These are phyloP conservation scores for Vitis hybrid DNA, from an alignment of 177 flowering plant species.

Conservation along the genomic window DNA sequence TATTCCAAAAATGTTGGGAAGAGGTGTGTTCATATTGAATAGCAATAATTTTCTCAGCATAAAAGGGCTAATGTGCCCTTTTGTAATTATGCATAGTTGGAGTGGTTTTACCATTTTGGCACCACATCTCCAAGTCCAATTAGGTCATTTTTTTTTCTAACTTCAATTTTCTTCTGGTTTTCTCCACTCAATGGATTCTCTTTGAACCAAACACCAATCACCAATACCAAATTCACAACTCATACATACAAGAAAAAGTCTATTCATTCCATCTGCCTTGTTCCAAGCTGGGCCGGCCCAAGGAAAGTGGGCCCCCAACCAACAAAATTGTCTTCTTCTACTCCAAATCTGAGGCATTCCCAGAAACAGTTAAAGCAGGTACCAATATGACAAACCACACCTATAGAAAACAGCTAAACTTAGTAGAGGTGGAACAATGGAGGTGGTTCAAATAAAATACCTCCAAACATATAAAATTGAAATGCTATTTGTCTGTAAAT, in stretches of 20 bases:
- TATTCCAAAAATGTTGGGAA: no score
- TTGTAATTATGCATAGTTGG: background rate
- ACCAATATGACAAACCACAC: constrained; percentile 23
- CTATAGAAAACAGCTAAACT: constrained; percentile 27
- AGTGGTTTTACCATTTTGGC: background rate
- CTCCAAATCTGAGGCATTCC: constrained; percentile 1
- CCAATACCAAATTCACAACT: background rate
- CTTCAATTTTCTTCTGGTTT: background rate
- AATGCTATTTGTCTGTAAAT: constrained; percentile 25
- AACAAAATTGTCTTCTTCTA: constrained; percentile 14
- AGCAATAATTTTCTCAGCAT: no score
- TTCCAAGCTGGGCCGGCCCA: constrained; percentile 47
- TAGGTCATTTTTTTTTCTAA: background rate
- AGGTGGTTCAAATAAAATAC: constrained; percentile 18
- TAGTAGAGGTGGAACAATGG: constrained; percentile 6
- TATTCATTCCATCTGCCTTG: constrained; percentile 12
- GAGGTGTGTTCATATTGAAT: no score
- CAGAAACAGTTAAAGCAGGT: constrained; percentile 1
- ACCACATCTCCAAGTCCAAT: background rate
- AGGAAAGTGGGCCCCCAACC: constrained; percentile 22
- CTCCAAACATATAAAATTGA: constrained; percentile 25
- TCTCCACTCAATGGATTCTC: constrained; percentile 6
- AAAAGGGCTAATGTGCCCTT: background rate
- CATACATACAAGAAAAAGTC: background rate
- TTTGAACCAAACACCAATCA: constrained; percentile 8